Evolutionary conservation across 2,329 filamentous ascomycete genomes (phyloP).

Genomic region (Thermomyces lanuginosus): DNA sequence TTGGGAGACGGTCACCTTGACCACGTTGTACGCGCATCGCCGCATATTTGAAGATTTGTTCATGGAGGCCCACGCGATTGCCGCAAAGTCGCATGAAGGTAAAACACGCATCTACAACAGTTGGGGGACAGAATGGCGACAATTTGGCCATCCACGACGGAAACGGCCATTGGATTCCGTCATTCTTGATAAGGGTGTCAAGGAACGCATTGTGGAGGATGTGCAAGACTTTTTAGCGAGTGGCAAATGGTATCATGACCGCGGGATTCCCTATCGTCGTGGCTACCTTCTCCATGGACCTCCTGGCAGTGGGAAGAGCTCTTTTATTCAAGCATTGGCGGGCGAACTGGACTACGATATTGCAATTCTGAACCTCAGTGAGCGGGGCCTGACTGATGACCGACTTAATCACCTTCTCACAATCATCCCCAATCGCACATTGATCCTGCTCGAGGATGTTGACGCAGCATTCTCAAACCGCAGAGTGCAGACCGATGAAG

Average conservation of each 20-base stretch:
- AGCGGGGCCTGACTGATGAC: slow-evolving; percentile 79
- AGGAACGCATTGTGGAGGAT: slow-evolving; percentile 63
- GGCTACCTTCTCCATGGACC: slow-evolving; percentile 83
- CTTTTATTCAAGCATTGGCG: slow-evolving; percentile 87
- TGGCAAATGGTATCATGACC: slow-evolving; percentile 77
- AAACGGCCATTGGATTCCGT: slow-evolving; percentile 83
- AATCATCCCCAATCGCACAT: slow-evolving; percentile 65
- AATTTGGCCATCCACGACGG: slow-evolving; percentile 65
- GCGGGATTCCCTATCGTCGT: slow-evolving; percentile 82
- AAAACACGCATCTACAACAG: slow-evolving; percentile 87
- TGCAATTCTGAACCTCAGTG: slow-evolving; percentile 79
- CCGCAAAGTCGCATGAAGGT: slow-evolving; percentile 65
- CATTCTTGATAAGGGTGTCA: slow-evolving; percentile 66
- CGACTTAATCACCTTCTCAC: slow-evolving; percentile 72
- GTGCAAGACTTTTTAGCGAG: slow-evolving; percentile 66
- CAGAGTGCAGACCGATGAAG: slow-evolving; percentile 50
- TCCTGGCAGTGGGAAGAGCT: slow-evolving; percentile 83
- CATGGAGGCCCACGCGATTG: slow-evolving; percentile 65
- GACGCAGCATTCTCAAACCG: slow-evolving; percentile 82
- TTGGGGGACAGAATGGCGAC: slow-evolving; percentile 67
- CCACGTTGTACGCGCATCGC: slow-evolving; percentile 75
- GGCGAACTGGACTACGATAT: slow-evolving; percentile 88
- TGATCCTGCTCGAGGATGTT: slow-evolving; percentile 75
- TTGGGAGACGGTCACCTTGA: slow-evolving; percentile 86
- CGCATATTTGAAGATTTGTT: slow-evolving; percentile 86